Evolutionary conservation across 2,329 filamentous ascomycete species (phyloP), one percentile per base, ranked within the genome.

Genomic region (Ceratocystis destructans): DNA sequence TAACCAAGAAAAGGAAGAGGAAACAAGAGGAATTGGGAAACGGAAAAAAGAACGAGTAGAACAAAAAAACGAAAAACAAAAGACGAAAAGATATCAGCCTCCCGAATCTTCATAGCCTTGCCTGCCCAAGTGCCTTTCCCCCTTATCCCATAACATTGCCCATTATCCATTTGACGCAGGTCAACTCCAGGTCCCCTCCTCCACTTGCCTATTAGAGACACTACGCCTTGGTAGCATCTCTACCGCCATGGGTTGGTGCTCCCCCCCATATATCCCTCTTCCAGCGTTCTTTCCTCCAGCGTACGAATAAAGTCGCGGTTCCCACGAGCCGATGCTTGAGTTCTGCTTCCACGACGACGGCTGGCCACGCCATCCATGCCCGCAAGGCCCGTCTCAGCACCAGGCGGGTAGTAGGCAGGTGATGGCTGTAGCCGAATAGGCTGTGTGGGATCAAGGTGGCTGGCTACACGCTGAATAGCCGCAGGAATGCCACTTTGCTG

Each of bases 351-450:
- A 74, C 92, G 83, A 72, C 91, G 83, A 53, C 88, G 84, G 37
- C 87, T 76, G 62, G 86, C 82, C 68, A 89, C 83, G 5, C 80
- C 77, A 25, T 84, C 82, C 71, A 90, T 86, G 7, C 80, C 77
- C 22, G 84, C 82, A 71, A 90, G 86, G 8, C 90, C 89, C 10
- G 64, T 68, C 28, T 68, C 66, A 70, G 97, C 86, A 1, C 93
- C 89, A 22, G 94, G 94, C 10, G 94, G 94, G 72, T 97, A 99
- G 76, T 99, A 99, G 1, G 94, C 94, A 4, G 94, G 94, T 71
- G 91, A 96, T 1, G 94, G 94, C 74, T 99, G 94, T 66, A 97
- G 77, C 62, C 94, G 85, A 72, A 99, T 97, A 0, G 94, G 94
- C 68, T 92, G 89, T 71, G 86, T 97, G 1, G 94, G 94, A 73